Conservation (phyloP, 495 filamentous ascomycete genomes). For the Hypoxylon lienhwacheense region DNA sequence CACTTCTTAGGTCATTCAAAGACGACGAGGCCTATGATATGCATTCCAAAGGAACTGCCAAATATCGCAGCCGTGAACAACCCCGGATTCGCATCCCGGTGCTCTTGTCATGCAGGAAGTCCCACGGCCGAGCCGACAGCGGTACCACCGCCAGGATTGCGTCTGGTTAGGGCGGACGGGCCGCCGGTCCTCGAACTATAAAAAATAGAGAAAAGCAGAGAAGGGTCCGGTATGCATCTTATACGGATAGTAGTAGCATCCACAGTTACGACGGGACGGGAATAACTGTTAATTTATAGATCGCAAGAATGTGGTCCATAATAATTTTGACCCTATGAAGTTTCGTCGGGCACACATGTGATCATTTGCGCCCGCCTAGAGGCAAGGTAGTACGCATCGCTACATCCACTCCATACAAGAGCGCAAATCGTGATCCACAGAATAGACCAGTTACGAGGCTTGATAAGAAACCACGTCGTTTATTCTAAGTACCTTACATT, state of each 20-base stretch:
- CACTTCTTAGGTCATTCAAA: no score
- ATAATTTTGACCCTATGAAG: background rate
- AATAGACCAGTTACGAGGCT: no score
- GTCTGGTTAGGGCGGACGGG: slow-evolving; percentile 51
- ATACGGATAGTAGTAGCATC: slow-evolving; percentile 52
- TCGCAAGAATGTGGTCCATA: no score
- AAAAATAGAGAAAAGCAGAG: slow-evolving; percentile 33
- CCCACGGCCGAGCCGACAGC: slow-evolving; percentile 48
- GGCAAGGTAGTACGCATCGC: no score
- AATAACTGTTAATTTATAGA: no score
- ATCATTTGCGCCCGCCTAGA: no score
- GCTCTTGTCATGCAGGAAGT: slow-evolving; percentile 51
- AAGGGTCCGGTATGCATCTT: slow-evolving; percentile 43
- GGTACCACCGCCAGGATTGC: no score
- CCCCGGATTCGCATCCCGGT: slow-evolving; percentile 64
- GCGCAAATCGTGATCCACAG: background rate
- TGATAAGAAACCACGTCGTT: no score
- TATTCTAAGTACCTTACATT: no score
- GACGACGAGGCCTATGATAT: no score
- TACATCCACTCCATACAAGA: no score
- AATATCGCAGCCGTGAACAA: slow-evolving; percentile 63
- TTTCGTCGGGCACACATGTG: background rate
- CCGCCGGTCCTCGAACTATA: slow-evolving; percentile 35
- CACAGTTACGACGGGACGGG: slow-evolving; percentile 49
- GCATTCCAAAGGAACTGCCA: slow-evolving; percentile 55